These are phyloP conservation scores for Heteromeles arbutifolia DNA, from an alignment of 306 rosid species.

Conservation along the genomic window DNA sequence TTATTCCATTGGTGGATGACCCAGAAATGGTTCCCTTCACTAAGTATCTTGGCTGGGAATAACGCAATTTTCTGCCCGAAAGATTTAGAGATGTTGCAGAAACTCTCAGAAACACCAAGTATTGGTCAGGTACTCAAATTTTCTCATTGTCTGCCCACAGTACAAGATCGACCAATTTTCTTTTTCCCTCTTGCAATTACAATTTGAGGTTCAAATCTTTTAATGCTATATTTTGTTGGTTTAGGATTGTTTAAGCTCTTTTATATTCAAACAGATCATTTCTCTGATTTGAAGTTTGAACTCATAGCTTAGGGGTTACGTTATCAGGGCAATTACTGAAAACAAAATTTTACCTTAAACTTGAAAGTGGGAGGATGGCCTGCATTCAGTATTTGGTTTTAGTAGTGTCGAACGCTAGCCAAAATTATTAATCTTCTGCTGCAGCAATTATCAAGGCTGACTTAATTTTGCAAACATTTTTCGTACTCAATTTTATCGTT, in stretches of 20 bases:
- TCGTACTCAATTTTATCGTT: too few species aligned
- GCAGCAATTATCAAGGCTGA: not conserved
- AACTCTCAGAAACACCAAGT: slow-evolving; percentile 20
- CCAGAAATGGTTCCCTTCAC: slow-evolving; percentile 62
- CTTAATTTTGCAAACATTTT: not conserved
- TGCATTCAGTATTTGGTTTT: not conserved
- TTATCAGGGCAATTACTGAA: not conserved
- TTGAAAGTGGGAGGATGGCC: not conserved
- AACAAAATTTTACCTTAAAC: too few species aligned
- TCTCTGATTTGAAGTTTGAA: not conserved
- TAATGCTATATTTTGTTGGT: not conserved
- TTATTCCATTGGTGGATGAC: slow-evolving; percentile 76
- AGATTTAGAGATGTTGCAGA: slow-evolving; percentile 44
- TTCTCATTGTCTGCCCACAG: not conserved
- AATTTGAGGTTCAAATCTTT: not conserved
- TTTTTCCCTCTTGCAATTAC: not conserved
- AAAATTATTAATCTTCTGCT: not conserved
- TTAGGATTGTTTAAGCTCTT: not conserved
- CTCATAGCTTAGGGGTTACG: not conserved
- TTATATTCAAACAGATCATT: not conserved
- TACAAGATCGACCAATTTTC: not conserved
- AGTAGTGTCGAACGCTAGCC: not conserved
- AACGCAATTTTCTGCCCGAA: slow-evolving; percentile 11
- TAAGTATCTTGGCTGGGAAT: slow-evolving; percentile 19
- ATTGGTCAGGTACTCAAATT: slow-evolving; percentile 33